phyloP scores from a whole-genome alignment of 2,329 filamentous ascomycete genomes.

The Aureobasidium sp. region DNA sequence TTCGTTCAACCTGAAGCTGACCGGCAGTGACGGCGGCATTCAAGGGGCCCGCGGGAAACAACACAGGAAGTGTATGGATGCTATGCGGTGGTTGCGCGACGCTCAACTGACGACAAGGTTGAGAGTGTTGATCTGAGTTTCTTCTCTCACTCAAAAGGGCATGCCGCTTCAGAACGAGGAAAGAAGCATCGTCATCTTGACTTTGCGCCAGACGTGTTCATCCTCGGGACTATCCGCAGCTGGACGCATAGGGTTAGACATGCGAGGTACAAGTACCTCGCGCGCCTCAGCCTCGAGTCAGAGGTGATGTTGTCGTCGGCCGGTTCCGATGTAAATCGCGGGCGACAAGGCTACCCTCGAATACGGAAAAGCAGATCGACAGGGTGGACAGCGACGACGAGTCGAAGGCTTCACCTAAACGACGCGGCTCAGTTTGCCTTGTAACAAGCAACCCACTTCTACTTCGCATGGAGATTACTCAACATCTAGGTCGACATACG shows the following conservation, averaged over 20 bases:
- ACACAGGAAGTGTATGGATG: neutral
- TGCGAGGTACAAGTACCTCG: neutral
- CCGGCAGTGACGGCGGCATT: neutral
- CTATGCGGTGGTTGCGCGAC: neutral
- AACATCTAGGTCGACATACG: no score
- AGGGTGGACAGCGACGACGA: neutral
- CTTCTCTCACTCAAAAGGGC: neutral
- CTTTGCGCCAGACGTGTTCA: neutral
- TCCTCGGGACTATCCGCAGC: neutral
- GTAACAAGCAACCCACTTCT: neutral
- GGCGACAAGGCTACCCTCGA: neutral
- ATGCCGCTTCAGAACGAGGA: neutral
- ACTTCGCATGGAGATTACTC: neutral
- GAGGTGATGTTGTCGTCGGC: neutral
- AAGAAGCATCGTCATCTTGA: neutral
- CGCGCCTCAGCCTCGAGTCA: neutral
- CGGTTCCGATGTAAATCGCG: neutral
- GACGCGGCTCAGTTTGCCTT: neutral
- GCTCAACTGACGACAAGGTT: neutral
- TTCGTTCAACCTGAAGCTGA: neutral
- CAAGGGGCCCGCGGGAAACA: no score
- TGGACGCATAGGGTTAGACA: neutral
- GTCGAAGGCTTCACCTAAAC: neutral
- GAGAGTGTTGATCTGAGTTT: neutral
- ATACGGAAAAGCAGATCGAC: neutral